Base-by-base conservation (phyloP, 495 filamentous ascomycete species). In the Podospora pseudocomata region DNA sequence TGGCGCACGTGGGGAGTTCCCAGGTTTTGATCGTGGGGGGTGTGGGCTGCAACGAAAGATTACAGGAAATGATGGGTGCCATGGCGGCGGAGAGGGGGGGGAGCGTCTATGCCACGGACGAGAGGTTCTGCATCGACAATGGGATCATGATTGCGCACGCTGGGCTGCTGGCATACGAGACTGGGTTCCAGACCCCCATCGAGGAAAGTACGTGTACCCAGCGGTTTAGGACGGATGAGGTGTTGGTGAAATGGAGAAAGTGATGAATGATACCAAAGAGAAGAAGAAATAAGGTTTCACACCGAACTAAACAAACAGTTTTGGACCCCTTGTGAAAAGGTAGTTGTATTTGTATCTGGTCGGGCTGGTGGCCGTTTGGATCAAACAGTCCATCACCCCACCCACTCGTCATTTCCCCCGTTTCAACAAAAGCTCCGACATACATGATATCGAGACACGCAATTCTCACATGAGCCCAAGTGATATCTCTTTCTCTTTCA, bases 141-240 rank as follows among this genome's bases (percentile, higher is more conserved):
- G 96, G 95, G 57, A 97, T 99, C 67, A 99, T 99, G 95, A 99
- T 99, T 81, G 95, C 95, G 15, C 95, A 99, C 81, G 95, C 95
- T 11, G 95, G 95, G 28, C 79, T 99, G 72, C 75, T 97, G 69
- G 93, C 92, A 7, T 96, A 90, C 74, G 81, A 86, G 78, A 91
- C 87, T 0, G 95, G 95, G 5, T 91, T 92, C 75, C 80, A 77
- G 61, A 97, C 92, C 18, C 80, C 83, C 3, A 73, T 98, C 15
- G 88, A 91, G 72, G 93, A 97, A 16, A 91, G 90, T 68, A 92
- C 90, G 15, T 96, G 91, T 79, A 98, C 96, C 20, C 96, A 99
- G 78, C 85, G 95, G 64, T 99, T 96, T 76, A 88, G 94, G 72
- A 98, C 94, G 13, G 94, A 98, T 78, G 94, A 96, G 78, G 94